Evolutionary conservation across 2,329 filamentous ascomycete genomes (phyloP), one percentile per base, ranked within the genome.

Genomic region (Colletotrichum sp.): DNA sequence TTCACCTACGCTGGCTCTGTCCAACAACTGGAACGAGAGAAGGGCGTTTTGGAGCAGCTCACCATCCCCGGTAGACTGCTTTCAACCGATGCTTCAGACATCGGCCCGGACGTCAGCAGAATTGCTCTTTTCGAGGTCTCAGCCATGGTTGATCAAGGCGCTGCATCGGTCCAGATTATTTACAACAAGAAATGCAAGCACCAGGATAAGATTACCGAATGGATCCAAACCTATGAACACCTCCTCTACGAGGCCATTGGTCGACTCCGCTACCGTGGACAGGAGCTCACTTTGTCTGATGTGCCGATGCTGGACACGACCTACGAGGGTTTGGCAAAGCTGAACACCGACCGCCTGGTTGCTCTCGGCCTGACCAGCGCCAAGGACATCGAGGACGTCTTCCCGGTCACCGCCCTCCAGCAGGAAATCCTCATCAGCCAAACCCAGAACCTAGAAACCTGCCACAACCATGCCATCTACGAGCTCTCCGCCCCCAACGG

Each of bases 1-100:
- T 92, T 93, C 80, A 92, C 87, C 72, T 91, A 90, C 78, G 84
- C 88, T 3, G 90, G 90, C 5, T 86, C 87, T 0, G 82, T 88
- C 18, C 87, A 89, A 65, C 86, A 88, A n/a, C 80, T 90, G 1
- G 87, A 89, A 67, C 84, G 85, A 3, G 83, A 86, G 12, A 87
- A 89, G 59, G 86, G 88, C 2, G 82, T 92, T 2, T 85, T 93
- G 10, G 85, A 89, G 74, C 87, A 89, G 36, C 79, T 89, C 1
- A 77, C 84, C 4, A 81, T 87, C 0, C 86, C 88, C 0, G 87
- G 86, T 0, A 83, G 83, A 34, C 83, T 83, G 0, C 78, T 86
- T 3, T 82, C 80, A 9, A 86, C 87, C 1, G 78, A 83, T 1
- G 86, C 83, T 1, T 87, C 87, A 0, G 86, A 89, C 52, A 84